Conservation (phyloP, 441 rosid genomes). For the Theobroma grandiflorum region DNA sequence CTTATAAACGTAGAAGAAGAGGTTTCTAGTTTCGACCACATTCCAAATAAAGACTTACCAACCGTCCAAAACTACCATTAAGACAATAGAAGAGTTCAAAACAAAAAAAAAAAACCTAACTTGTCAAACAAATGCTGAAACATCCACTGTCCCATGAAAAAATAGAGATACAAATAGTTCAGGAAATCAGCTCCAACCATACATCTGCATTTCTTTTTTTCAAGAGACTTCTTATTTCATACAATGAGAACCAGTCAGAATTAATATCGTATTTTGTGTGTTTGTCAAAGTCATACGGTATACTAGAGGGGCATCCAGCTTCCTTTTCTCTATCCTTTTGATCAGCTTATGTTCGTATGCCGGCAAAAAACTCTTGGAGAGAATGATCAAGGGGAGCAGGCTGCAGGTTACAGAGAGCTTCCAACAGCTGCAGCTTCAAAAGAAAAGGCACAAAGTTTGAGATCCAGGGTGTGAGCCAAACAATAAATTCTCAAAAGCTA, state of each 20-base stretch:
- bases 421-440: conserved; percentile 47
- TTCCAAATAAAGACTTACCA: too few species aligned
- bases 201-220: conserved; percentile 28
- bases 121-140: not conserved
- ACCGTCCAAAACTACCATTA: too few species aligned
- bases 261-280: conserved; percentile 21
- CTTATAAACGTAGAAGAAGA: too few species aligned
- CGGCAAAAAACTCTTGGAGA: conserved; percentile 25
- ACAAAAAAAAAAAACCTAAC: not conserved
- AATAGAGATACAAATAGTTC: conserved; percentile 11
- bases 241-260: conserved; percentile 41
- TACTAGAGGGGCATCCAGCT: conserved; percentile 24
- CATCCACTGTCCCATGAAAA: not conserved
- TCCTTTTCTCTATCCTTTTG: conserved; percentile 24
- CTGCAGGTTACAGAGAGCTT: conserved; percentile 39
- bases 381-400: conserved; percentile 23
- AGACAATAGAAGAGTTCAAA: not conserved
- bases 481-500: conserved; percentile 35
- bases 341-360: conserved; percentile 28
- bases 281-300: conserved; percentile 32
- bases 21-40: too few species aligned
- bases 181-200: conserved; percentile 7
- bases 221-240: conserved; percentile 33
- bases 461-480: conserved; percentile 34
- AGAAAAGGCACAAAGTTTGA: conserved; percentile 37